phyloP scores from a whole-genome alignment of 2,329 filamentous ascomycete species.

The Alternaria sp. region DNA sequence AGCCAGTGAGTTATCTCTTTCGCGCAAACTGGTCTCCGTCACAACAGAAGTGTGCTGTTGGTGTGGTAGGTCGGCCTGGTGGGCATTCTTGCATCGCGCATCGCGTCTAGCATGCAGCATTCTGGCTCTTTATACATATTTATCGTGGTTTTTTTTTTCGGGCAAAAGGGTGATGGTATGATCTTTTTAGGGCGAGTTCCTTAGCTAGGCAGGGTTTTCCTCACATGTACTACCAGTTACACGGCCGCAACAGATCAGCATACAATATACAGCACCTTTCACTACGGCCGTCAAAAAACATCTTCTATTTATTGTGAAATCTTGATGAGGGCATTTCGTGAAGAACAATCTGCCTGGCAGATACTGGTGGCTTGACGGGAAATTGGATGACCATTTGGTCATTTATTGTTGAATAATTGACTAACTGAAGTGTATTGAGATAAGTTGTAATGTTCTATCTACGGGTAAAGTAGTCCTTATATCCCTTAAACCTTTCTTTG shows the following conservation, averaged over 20 bases:
- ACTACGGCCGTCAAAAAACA: constrained; percentile 21
- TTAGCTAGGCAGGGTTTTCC: constrained; percentile 37
- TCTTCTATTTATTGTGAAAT: constrained; percentile 10
- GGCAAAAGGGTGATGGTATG: constrained; percentile 20
- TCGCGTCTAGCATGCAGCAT: constrained; percentile 27
- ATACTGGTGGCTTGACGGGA: not conserved
- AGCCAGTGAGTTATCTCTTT: constrained; percentile 4
- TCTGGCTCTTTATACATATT: constrained; percentile 29
- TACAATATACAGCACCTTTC: constrained; percentile 37
- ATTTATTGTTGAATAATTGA: not conserved
- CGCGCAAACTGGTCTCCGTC: constrained; percentile 12
- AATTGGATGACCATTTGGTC: not conserved
- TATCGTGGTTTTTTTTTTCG: constrained; percentile 24
- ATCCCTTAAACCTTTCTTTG: too few relatives aligned
- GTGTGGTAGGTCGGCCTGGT: constrained; percentile 22
- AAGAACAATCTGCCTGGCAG: not conserved
- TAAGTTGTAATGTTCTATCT: too few relatives aligned
- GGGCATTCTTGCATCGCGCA: constrained; percentile 30
- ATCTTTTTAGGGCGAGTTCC: constrained; percentile 34
- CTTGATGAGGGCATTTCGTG: too few relatives aligned
- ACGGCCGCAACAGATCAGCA: constrained; percentile 35
- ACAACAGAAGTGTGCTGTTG: constrained; percentile 20
- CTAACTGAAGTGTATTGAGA: too few relatives aligned
- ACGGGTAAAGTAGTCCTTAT: too few relatives aligned
- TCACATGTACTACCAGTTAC: constrained; percentile 44